Percentiles rank a stretch among this genome's conserved stretches.
phyloP scores from a whole-genome alignment of 345 rosid genomes.

The Erucastrum elatum region DNA sequence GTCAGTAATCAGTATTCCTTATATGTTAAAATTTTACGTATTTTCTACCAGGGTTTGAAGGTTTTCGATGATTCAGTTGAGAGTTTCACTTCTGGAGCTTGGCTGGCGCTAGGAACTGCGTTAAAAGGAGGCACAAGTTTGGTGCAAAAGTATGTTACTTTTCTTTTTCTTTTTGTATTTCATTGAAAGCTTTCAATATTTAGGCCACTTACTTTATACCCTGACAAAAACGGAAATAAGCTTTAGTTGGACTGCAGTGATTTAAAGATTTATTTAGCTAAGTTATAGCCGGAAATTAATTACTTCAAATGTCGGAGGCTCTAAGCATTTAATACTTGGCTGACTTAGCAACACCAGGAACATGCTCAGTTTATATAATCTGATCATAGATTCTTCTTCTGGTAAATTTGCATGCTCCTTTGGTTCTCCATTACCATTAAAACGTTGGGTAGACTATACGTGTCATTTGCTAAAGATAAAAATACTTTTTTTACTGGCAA shows the following conservation, averaged over 20 bases:
- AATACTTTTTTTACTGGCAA: not conserved
- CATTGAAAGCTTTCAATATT: slow-evolving; percentile 7
- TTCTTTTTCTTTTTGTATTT: not conserved
- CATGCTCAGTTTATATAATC: not conserved
- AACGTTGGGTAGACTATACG: not conserved
- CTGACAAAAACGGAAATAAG: slow-evolving; percentile 7
- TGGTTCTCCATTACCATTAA: not conserved
- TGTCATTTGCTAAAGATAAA: slow-evolving; percentile 10
- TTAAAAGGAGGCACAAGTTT: slow-evolving; percentile 70
- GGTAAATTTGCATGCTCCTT: not conserved
- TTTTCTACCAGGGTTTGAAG: slow-evolving; percentile 63
- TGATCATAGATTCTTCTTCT: not conserved
- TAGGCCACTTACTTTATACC: slow-evolving; percentile 1
- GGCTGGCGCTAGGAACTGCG: slow-evolving; percentile 91
- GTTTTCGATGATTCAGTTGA: slow-evolving; percentile 90
- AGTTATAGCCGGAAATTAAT: not conserved
- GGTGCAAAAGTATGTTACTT: slow-evolving; percentile 72
- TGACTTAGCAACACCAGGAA: not conserved
- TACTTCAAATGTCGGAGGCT: not conserved
- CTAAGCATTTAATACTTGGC: not conserved
- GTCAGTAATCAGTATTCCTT: slow-evolving; percentile 1
- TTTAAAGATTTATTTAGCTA: not conserved
- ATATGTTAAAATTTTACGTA: not conserved
- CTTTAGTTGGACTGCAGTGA: not conserved
- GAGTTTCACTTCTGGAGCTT: slow-evolving; percentile 92